phyloP scores from a whole-genome alignment of 2,329 filamentous ascomycete genomes.

The Talaromyces sp. region DNA sequence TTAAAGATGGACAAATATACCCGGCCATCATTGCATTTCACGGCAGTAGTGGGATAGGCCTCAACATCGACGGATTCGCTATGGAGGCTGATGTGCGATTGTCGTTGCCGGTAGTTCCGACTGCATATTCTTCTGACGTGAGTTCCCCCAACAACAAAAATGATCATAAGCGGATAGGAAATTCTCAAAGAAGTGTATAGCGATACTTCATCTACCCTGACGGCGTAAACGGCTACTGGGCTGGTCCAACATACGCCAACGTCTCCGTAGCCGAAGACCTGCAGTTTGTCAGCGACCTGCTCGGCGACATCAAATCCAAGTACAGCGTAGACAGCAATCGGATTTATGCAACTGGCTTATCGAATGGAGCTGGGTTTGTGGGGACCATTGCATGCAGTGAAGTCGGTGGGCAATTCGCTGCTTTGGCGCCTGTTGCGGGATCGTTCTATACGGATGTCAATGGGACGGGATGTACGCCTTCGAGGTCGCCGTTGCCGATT shows the following conservation, averaged over 20 bases:
- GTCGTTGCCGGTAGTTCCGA: conserved; percentile 16
- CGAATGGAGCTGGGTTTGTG: conserved; percentile 52
- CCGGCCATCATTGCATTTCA: conserved; percentile 51
- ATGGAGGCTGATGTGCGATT: conserved; percentile 48
- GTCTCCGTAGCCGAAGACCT: conserved; percentile 47
- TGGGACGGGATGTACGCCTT: conserved; percentile 35
- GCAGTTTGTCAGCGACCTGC: conserved; percentile 47
- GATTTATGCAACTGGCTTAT: conserved; percentile 50
- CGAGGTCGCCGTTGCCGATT: conserved; percentile 44
- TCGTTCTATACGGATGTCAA: conserved; percentile 48
- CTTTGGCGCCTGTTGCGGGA: conserved; percentile 48
- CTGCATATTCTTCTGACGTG: conserved; percentile 35
- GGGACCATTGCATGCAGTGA: conserved; percentile 46
- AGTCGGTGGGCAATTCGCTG: conserved; percentile 46
- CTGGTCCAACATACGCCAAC: conserved; percentile 48
- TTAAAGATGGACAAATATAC: conserved; percentile 40
- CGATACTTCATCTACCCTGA: conserved; percentile 53
- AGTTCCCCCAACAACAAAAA: conserved; percentile 8
- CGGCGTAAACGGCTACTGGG: conserved; percentile 48
- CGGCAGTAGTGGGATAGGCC: conserved; percentile 44
- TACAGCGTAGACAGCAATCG: conserved; percentile 47
- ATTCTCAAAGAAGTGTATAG: conserved; percentile 26
- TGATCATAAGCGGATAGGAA: neutral
- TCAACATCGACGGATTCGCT: conserved; percentile 29
- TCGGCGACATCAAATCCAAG: conserved; percentile 39